phyloP scores from a whole-genome alignment of 768 basidiomycete species.

The Lactarius deliciosus region DNA sequence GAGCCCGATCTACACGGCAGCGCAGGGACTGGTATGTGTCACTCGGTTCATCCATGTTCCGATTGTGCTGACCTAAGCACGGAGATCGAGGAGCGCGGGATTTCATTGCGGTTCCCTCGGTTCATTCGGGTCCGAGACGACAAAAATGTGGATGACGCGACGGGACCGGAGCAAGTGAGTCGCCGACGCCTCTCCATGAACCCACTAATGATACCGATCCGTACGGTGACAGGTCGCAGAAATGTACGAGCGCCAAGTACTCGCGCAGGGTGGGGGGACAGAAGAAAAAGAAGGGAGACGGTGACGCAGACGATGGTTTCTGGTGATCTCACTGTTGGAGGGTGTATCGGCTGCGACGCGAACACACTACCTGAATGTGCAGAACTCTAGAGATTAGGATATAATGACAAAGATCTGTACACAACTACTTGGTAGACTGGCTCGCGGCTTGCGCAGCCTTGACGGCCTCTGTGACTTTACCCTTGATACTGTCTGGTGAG shows the following conservation, averaged over 20 bases:
- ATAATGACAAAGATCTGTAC: constrained; percentile 17
- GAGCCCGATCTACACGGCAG: constrained; percentile 96
- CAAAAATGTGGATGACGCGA: constrained; percentile 89
- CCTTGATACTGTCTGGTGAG: constrained; percentile 33
- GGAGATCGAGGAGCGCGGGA: constrained; percentile 84
- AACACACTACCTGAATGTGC: constrained; percentile 2
- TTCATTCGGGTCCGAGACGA: constrained; percentile 93
- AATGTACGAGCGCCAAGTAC: constrained; percentile 87
- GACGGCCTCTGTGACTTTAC: constrained; percentile 51
- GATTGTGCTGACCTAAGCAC: constrained; percentile 13
- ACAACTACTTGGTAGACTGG: constrained; percentile 21
- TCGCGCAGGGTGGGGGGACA: constrained; percentile 72
- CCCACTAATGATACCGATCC: constrained; percentile 24
- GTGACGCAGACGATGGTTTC: constrained; percentile 70
- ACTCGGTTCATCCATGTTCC: constrained; percentile 5
- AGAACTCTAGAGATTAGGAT: constrained; percentile 24
- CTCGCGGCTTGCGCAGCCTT: constrained; percentile 39
- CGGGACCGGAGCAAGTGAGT: constrained; percentile 85
- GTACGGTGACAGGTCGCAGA: constrained; percentile 67
- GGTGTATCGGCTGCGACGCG: not conserved
- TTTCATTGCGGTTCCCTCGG: constrained; percentile 94
- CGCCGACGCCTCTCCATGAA: constrained; percentile 2
- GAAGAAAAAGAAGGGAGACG: constrained; percentile 65
- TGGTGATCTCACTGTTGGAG: constrained; percentile 48
- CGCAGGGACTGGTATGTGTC: constrained; percentile 75